phyloP scores from a whole-genome alignment of 768 basidiomycete species.

The Vararia minispora region DNA sequence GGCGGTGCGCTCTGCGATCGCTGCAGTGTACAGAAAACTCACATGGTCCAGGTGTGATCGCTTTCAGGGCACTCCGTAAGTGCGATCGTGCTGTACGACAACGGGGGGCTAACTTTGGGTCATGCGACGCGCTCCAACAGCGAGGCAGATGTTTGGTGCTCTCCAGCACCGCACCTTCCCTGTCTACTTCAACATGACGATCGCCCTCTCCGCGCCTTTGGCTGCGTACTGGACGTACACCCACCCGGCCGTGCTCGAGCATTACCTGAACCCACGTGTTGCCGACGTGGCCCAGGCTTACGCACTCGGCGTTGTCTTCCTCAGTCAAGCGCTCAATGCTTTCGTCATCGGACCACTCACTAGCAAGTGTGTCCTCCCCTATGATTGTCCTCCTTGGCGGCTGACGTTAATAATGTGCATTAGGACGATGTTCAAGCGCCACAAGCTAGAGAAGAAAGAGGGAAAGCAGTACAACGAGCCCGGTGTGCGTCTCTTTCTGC shows the following conservation, averaged over 20 bases:
- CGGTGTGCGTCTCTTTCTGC: conserved; percentile 35
- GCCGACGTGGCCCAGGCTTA: conserved; percentile 61
- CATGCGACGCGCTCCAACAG: conserved; percentile 20
- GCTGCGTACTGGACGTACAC: conserved; percentile 45
- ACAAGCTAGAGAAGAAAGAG: conserved; percentile 64
- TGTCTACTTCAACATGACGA: conserved; percentile 56
- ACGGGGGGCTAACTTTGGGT: neutral
- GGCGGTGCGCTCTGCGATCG: conserved; percentile 28
- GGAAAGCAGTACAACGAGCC: conserved; percentile 55
- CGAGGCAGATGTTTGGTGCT: conserved; percentile 60
- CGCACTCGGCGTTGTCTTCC: conserved; percentile 33
- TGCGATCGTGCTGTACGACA: conserved; percentile 6
- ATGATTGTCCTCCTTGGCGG: conserved; percentile 1
- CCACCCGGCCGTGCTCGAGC: conserved; percentile 42
- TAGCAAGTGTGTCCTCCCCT: conserved; percentile 37
- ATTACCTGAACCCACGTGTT: conserved; percentile 33
- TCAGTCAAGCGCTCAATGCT: conserved; percentile 48
- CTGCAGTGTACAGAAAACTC: conserved; percentile 8
- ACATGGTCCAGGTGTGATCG: conserved; percentile 39
- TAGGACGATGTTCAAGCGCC: conserved; percentile 69
- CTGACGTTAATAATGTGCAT: neutral
- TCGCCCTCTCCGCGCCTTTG: conserved; percentile 41
- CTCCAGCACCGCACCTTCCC: conserved; percentile 72
- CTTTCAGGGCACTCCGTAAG: conserved; percentile 48
- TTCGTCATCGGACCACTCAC: conserved; percentile 64